Percentiles rank a stretch among this genome's conserved stretches.
Evolutionary conservation across 305 asterid genomes (phyloP).

Genomic region (Salvia sclarea): DNA sequence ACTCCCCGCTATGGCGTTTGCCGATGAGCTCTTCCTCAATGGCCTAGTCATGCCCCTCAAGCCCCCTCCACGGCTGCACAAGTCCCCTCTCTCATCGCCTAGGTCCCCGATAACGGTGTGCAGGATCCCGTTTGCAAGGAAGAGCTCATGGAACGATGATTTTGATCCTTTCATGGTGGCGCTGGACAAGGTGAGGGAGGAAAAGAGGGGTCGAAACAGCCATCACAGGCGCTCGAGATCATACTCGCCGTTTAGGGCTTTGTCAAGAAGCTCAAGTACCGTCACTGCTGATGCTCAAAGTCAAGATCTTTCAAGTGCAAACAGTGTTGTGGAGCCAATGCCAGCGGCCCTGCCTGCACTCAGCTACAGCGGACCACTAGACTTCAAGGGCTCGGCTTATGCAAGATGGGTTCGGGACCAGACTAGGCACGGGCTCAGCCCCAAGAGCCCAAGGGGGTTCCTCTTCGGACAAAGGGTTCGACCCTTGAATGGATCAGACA

Average conservation of each 20-base stretch:
- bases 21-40: constrained; percentile 50
- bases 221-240: constrained; percentile 61
- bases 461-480: constrained; percentile 38
- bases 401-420: constrained; percentile 72
- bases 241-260: constrained; percentile 52
- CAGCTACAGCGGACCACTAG: constrained; percentile 46
- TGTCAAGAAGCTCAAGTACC: constrained; percentile 28
- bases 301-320: constrained; percentile 13
- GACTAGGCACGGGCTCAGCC: constrained; percentile 40
- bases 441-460: constrained; percentile 38
- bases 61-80: constrained; percentile 74
- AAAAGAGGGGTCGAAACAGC: constrained; percentile 47
- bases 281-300: constrained; percentile 18
- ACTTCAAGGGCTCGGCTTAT: constrained; percentile 69
- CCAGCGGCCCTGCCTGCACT: constrained; percentile 15
- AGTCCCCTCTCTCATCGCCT: constrained; percentile 47
- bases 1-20: constrained; percentile 63
- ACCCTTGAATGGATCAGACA: constrained; percentile 34
- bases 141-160: constrained; percentile 48
- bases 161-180: constrained; percentile 77
- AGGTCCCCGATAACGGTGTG: constrained; percentile 45
- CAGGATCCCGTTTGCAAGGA: constrained; percentile 52
- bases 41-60: constrained; percentile 80
- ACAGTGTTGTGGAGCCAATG: constrained; percentile 22
- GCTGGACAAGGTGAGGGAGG: constrained; percentile 67